phyloP scores from a whole-genome alignment of 371 early-diverging fungal genomes.

The Massospora cicadina region DNA sequence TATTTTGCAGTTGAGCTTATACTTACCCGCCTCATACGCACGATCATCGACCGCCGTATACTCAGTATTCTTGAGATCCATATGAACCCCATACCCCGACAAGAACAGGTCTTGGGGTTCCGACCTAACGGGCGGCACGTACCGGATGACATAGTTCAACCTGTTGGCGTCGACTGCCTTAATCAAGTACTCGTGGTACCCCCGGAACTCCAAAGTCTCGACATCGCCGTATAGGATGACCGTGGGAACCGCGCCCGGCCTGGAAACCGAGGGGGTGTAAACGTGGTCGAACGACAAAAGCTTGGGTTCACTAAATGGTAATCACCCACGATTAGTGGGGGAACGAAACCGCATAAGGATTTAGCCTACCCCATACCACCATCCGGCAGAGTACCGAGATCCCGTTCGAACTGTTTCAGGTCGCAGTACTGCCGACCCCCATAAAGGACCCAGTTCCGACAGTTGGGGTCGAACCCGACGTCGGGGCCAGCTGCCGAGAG shows the following conservation, averaged over 20 bases:
- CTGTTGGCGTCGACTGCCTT: constrained; percentile 16
- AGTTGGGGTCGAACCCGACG: constrained; percentile 25
- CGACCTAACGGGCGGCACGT: constrained; percentile 21
- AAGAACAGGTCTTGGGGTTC: constrained; percentile 24
- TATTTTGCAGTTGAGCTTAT: constrained; percentile 2
- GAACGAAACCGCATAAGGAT: too few species aligned
- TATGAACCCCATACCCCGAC: constrained; percentile 80
- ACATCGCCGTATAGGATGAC: constrained; percentile 32
- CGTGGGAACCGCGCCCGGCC: constrained; percentile 12
- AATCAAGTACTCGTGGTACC: constrained; percentile 22
- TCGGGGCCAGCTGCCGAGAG: constrained; percentile 12
- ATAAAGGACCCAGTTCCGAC: constrained; percentile 52
- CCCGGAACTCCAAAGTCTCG: constrained; percentile 21
- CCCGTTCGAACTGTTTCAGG: constrained; percentile 19
- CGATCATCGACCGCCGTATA: constrained; percentile 89
- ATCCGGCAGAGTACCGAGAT: too few species aligned
- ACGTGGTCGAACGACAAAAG: constrained; percentile 22
- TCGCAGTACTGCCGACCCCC: constrained; percentile 42
- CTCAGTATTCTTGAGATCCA: constrained; percentile 83
- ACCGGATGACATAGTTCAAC: constrained; percentile 28
- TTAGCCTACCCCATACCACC: too few species aligned
- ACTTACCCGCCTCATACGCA: constrained; percentile 22
- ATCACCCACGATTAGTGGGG: too few species aligned
- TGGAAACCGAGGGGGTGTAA: constrained; percentile 9
- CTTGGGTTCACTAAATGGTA: constrained; percentile 16